A percentile compares a stretch with the other conserved stretches of the same genome.
These are phyloP conservation scores for Parmelia sp. DNA, from an alignment of 495 filamentous ascomycete genomes.

Conservation along the genomic window DNA sequence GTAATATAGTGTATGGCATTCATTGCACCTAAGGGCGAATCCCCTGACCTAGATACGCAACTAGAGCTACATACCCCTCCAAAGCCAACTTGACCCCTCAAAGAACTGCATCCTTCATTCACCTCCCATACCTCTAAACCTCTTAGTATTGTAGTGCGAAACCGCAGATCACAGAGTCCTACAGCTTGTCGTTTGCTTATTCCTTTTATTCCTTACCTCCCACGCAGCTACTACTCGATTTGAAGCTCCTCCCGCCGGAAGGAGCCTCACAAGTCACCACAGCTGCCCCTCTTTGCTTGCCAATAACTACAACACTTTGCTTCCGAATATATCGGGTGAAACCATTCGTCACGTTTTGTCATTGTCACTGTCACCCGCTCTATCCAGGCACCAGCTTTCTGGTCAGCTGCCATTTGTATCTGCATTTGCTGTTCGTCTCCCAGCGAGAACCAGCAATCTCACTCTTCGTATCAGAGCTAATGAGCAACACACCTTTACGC, in stretches of 20 bases:
- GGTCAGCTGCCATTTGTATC: conserved; percentile 12
- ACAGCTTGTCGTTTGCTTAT: conserved; percentile 10
- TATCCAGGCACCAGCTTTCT: conserved; percentile 12
- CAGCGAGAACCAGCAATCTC: conserved; percentile 6
- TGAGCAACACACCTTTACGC: background rate
- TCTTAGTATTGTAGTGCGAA: background rate
- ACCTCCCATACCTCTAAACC: background rate
- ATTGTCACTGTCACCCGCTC: conserved; percentile 11
- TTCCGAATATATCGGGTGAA: background rate
- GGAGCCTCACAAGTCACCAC: background rate
- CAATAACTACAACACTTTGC: background rate
- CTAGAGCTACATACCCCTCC: too few relatives aligned
- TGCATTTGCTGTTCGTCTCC: background rate
- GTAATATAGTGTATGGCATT: too few relatives aligned
- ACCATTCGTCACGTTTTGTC: conserved; percentile 2
- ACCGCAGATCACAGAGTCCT: background rate
- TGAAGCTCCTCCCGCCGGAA: conserved; percentile 5
- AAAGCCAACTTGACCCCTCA: conserved; percentile 1
- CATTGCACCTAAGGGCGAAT: too few relatives aligned
- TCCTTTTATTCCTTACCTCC: background rate
- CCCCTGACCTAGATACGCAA: too few relatives aligned
- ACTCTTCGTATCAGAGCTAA: background rate
- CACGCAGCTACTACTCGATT: background rate
- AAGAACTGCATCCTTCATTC: background rate
- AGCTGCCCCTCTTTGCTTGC: background rate